Conservation (phyloP, 345 rosid genomes). For the Turritis glabra region DNA sequence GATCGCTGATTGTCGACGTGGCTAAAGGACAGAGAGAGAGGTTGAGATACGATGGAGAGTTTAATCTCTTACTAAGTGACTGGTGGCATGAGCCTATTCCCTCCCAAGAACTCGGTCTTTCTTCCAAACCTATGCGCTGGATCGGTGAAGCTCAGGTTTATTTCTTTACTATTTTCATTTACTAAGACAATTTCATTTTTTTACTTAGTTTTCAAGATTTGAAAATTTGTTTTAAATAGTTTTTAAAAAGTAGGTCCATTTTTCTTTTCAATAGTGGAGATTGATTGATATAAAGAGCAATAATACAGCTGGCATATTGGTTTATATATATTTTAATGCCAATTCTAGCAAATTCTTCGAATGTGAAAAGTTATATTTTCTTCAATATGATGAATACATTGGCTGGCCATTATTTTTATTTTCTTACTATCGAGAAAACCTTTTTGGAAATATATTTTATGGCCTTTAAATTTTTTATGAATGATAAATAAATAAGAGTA, state of each 20-base stretch:
- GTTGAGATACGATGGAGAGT: slow-evolving; percentile 69
- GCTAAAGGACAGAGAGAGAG: slow-evolving; percentile 58
- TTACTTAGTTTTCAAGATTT: neutral
- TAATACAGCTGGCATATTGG: neutral
- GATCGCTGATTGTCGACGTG: slow-evolving; percentile 59
- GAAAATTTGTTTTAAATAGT: no score
- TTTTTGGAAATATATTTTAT: no score
- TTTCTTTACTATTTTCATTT: neutral
- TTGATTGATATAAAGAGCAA: neutral
- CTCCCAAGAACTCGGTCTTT: slow-evolving; percentile 74
- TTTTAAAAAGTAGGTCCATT: neutral
- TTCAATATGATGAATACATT: neutral
- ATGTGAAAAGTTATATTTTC: neutral
- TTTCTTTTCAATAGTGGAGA: slow-evolving; percentile 5
- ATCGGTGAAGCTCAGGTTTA: slow-evolving; percentile 80
- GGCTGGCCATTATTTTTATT: neutral
- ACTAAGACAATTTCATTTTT: neutral
- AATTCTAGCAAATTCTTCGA: neutral
- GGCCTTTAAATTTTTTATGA: no score
- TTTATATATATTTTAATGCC: neutral
- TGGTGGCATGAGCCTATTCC: slow-evolving; percentile 75
- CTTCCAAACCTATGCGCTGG: slow-evolving; percentile 71
- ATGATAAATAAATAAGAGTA: neutral
- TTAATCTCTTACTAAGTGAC: slow-evolving; percentile 64
- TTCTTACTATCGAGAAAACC: no score